Conservation (phyloP, 768 basidiomycete genomes). For the Trametes coccinea region DNA sequence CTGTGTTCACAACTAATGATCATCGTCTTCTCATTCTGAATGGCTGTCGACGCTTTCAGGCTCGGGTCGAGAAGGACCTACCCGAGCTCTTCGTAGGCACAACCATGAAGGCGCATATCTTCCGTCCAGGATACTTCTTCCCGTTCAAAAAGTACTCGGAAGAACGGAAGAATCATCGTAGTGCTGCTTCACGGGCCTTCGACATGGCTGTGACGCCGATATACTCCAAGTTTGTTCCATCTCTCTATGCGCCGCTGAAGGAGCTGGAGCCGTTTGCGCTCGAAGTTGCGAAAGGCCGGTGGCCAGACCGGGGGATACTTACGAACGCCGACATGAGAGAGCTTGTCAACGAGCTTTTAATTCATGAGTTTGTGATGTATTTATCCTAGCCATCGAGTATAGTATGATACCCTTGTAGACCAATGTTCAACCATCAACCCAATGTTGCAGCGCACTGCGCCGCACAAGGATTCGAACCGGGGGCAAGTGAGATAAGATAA, state of each 20-base stretch:
- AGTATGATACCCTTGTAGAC: no score
- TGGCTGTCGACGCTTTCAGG: constrained; percentile 22
- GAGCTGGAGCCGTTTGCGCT: constrained; percentile 45
- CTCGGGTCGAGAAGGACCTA: constrained; percentile 35
- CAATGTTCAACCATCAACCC: no score
- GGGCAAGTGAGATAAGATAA: constrained; percentile 2
- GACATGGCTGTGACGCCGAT: constrained; percentile 24
- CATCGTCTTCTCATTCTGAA: not conserved
- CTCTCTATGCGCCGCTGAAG: constrained; percentile 22
- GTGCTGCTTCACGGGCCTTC: constrained; percentile 2
- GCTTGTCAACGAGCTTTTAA: constrained; percentile 15
- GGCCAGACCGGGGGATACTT: constrained; percentile 42
- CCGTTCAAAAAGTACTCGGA: constrained; percentile 31
- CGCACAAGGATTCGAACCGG: not conserved
- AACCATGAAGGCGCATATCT: constrained; percentile 30
- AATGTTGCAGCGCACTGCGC: no score
- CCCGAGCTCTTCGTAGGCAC: constrained; percentile 25
- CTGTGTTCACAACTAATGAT: not conserved
- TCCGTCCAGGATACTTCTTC: constrained; percentile 40
- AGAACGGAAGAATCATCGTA: constrained; percentile 32
- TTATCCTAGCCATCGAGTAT: no score
- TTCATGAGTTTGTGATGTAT: no score
- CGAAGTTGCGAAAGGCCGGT: constrained; percentile 49
- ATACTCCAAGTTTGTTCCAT: constrained; percentile 24
- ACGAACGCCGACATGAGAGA: constrained; percentile 28